Conservation (phyloP, 345 rosid species). For the Gossypium longicalyx region DNA sequence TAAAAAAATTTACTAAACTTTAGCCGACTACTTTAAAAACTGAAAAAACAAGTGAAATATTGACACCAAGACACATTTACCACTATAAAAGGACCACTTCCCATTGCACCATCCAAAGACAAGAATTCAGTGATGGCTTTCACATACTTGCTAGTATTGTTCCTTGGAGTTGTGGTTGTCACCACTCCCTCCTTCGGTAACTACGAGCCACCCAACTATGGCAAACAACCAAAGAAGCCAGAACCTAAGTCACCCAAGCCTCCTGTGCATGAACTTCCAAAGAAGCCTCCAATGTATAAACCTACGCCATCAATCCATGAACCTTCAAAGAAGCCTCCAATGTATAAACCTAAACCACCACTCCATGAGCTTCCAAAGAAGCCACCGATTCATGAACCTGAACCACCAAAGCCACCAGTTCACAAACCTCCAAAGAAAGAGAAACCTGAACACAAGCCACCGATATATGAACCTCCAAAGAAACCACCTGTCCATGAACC, state of each 20-base stretch:
- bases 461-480: neutral
- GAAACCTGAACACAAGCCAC: neutral
- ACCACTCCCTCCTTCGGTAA: slow-evolving; percentile 22
- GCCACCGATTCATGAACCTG: neutral
- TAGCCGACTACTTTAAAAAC: neutral
- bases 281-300: neutral
- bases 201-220: neutral
- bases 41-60: neutral
- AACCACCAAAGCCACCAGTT: neutral
- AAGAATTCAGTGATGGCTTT: slow-evolving; percentile 20
- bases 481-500: neutral
- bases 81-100: slow-evolving; percentile 13
- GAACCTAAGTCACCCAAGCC: neutral
- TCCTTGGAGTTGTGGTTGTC: slow-evolving; percentile 25
- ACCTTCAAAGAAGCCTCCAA: neutral
- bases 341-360: neutral
- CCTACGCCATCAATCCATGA: no score
- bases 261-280: neutral
- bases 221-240: neutral
- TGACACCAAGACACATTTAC: neutral
- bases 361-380: slow-evolving; percentile 10
- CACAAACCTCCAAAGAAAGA: slow-evolving; percentile 4
- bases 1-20: neutral
- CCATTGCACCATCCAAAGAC: neutral
- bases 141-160: slow-evolving; percentile 17